Conservation (phyloP, 2,329 filamentous ascomycete species). For the Pseudocercospora ulei region DNA sequence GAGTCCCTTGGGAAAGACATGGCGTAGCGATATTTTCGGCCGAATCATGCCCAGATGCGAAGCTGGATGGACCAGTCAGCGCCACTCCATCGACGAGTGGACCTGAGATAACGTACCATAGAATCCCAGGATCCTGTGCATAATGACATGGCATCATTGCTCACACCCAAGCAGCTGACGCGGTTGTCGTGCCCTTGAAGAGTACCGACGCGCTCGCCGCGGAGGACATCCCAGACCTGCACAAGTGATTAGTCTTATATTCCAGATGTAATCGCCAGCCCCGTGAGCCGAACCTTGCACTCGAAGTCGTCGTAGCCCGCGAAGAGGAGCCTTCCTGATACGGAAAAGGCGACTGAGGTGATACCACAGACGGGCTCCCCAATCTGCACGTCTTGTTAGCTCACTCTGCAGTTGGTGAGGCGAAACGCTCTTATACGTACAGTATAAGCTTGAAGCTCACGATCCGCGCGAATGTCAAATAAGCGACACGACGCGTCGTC, state of each 20-base stretch:
- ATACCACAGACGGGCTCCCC: conserved; percentile 96
- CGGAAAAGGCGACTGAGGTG: conserved; percentile 94
- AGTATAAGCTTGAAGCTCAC: conserved; percentile 61
- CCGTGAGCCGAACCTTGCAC: conserved; percentile 69
- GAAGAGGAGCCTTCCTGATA: conserved; percentile 88
- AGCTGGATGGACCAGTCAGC: conserved; percentile 35
- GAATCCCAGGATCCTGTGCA: conserved; percentile 99
- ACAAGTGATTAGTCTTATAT: conserved; percentile 6
- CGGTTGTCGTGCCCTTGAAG: conserved; percentile 96
- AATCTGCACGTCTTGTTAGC: conserved; percentile 52
- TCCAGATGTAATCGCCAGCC: not conserved
- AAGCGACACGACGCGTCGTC: conserved; percentile 95
- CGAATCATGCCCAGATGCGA: conserved; percentile 45
- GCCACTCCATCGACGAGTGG: not conserved
- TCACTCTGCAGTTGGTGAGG: not conserved
- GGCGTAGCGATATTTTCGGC: not conserved
- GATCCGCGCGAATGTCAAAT: conserved; percentile 94
- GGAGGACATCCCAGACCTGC: conserved; percentile 94
- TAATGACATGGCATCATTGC: conserved; percentile 97
- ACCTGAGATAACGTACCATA: conserved; percentile 56
- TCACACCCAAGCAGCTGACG: conserved; percentile 95
- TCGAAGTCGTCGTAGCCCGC: conserved; percentile 98
- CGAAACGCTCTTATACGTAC: conserved; percentile 37
- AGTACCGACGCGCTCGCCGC: conserved; percentile 93
- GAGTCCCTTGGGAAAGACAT: not conserved